Percentiles rank a stretch among this genome's conserved stretches.
Conservation (phyloP, 805 yeast genomes). For the Metschnikowia aberdeeniae region DNA sequence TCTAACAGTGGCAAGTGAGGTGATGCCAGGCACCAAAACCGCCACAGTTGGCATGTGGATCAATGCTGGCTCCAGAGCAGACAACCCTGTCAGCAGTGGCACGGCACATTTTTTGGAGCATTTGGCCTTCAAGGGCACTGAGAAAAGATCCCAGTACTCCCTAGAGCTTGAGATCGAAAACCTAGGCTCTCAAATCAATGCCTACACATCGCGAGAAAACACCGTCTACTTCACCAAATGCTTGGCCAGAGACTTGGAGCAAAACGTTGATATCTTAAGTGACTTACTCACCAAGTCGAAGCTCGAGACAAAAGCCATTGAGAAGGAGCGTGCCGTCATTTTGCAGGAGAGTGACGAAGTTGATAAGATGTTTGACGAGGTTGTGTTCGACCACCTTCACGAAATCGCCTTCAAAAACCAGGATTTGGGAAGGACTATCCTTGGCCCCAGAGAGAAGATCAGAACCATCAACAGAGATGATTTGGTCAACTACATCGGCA, state of each 20-base stretch:
- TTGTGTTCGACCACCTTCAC: slow-evolving; percentile 93
- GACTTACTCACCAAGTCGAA: slow-evolving; percentile 87
- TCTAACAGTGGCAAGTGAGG: slow-evolving; percentile 87
- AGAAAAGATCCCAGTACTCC: slow-evolving; percentile 69
- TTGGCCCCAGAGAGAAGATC: slow-evolving; percentile 91
- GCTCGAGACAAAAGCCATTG: slow-evolving; percentile 79
- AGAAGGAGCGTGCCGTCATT: slow-evolving; percentile 94
- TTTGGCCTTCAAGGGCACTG: slow-evolving; percentile 93
- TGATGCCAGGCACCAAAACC: slow-evolving; percentile 80
- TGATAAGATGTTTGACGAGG: slow-evolving; percentile 97
- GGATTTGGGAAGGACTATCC: slow-evolving; percentile 92
- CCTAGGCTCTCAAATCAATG: slow-evolving; percentile 94
- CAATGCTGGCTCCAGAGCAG: slow-evolving; percentile 98
- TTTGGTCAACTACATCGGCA: slow-evolving; percentile 70
- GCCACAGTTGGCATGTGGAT: slow-evolving; percentile 99
- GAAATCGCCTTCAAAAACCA: slow-evolving; percentile 87
- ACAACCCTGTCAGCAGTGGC: slow-evolving; percentile 78
- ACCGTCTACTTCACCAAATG: slow-evolving; percentile 96
- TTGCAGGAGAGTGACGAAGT: slow-evolving; percentile 96
- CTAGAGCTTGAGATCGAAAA: slow-evolving; percentile 93
- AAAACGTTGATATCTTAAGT: slow-evolving; percentile 80
- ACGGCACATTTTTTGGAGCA: slow-evolving; percentile 98
- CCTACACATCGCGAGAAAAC: slow-evolving; percentile 97
- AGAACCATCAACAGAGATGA: slow-evolving; percentile 73
- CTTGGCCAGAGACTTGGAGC: slow-evolving; percentile 71